Evolutionary conservation across 352 stramenopile genomes (phyloP).

Genomic region (Phytophthora aleatoria): DNA sequence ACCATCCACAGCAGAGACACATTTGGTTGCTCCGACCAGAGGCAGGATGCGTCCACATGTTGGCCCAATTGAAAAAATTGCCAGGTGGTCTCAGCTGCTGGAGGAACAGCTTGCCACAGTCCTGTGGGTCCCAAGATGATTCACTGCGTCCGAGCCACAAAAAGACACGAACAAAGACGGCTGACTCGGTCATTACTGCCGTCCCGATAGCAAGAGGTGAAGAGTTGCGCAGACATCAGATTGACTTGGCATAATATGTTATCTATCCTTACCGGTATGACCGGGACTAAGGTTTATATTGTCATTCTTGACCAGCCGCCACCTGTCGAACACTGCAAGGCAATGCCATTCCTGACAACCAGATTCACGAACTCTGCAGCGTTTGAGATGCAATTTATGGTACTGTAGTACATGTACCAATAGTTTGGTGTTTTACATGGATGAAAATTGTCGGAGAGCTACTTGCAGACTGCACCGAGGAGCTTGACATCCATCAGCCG

Average conservation of each 20-base stretch:
- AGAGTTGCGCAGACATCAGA: not conserved
- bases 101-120: slow-evolving; percentile 11
- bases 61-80: slow-evolving; percentile 27
- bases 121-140: slow-evolving; percentile 7
- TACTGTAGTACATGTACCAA: too few species aligned
- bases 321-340: not conserved
- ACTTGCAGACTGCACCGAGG: too few species aligned
- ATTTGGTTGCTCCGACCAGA: slow-evolving; percentile 14
- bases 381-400: too few species aligned
- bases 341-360: not conserved
- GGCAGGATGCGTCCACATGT: slow-evolving; percentile 13
- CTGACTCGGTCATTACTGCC: not conserved
- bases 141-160: slow-evolving; percentile 19
- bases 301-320: too few species aligned
- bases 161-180: slow-evolving; percentile 20
- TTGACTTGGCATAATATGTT: not conserved
- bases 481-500: slow-evolving; percentile 19
- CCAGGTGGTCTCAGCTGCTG: slow-evolving; percentile 30
- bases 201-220: not conserved
- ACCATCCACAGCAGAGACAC: slow-evolving; percentile 12
- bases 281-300: not conserved
- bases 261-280: not conserved
- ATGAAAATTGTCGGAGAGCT: too few species aligned
- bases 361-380: not conserved
- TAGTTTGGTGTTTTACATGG: too few species aligned